Base-by-base conservation (phyloP, 129 eudicot genomes). In the Kitagawia praeruptora region DNA sequence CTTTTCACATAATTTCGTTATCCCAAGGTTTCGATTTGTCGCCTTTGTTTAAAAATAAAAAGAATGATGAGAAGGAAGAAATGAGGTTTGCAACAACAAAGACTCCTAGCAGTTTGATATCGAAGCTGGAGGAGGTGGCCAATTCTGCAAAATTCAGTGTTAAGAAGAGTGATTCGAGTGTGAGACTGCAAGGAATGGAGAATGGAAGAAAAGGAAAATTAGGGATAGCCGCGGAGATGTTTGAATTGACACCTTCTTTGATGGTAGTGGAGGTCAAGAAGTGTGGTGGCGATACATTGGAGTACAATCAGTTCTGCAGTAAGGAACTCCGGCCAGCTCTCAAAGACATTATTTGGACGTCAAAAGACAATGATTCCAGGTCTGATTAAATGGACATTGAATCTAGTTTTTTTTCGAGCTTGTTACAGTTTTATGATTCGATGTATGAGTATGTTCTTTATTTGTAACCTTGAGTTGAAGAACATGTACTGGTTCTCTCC, bases 281-380 rank as follows among this genome's bases (percentile, higher is more conserved):
- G 67, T 82, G 88, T 3, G 86, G 93, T 58, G 98, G 98, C 6
- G 97, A 92, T 72, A 92, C 98, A 0, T 16, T 90, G 74, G 98
- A 94, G 88, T 94, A 89, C 82, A 85, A 92, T 75, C 89, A 85
- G 79, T 94, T 94, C 88, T 94, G 96, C 77, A 83, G 88, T 37
- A 86, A 88, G 75, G 89, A 91, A 82, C 97, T 94, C 71, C 84
- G 97, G 34, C 98, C 98, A 49, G 98, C 98, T 34, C 85, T 94
- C 0, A 85, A 90, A 77, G 98, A 91, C 40, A 85, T 94, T 13
- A 80, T 85, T 4, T 87, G 91, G 91, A 85, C 83, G 12, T 82
- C 90, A 0, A 34, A 13, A 41, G 73, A 28, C 16, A 12, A 67
- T 10, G 69, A 61, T n/a, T 61, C 69, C 34, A 61, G 69, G 69